Percentiles rank a stretch among this genome's conserved stretches.
Evolutionary conservation across 2,329 filamentous ascomycete genomes (phyloP).

Genomic region (Sporothrix globosa): DNA sequence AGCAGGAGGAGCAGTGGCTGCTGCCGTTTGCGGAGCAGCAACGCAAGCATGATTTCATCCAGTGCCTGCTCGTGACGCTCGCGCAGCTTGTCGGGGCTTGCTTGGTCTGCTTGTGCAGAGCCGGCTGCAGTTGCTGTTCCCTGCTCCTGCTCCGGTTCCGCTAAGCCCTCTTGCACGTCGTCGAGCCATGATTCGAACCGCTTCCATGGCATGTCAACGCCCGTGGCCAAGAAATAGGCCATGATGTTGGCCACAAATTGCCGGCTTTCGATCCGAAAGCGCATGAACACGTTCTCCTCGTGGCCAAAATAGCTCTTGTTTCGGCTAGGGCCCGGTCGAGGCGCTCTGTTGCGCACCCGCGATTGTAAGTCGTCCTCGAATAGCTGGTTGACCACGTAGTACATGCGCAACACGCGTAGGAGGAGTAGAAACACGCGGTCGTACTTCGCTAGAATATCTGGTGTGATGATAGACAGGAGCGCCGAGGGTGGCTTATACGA

Average conservation of each 20-base stretch:
- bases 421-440: conserved; percentile 82
- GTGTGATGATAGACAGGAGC: conserved; percentile 73
- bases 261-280: conserved; percentile 75
- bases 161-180: conserved; percentile 62
- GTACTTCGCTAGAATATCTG: conserved; percentile 72
- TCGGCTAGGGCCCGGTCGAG: background rate
- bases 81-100: conserved; percentile 67
- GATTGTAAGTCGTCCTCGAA: conserved; percentile 54
- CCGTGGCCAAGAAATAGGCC: conserved; percentile 79
- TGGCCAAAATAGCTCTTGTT: background rate
- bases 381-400: conserved; percentile 71
- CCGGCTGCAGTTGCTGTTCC: conserved; percentile 35
- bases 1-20: conserved; percentile 71
- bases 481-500: conserved; percentile 78
- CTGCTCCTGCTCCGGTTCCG: conserved; percentile 44
- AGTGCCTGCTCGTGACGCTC: conserved; percentile 72
- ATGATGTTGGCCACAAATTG: conserved; percentile 76
- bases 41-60: conserved; percentile 72
- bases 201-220: conserved; percentile 73
- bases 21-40: conserved; percentile 76
- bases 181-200: conserved; percentile 69
- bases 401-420: conserved; percentile 75
- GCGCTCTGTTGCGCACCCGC: background rate
- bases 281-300: conserved; percentile 42
- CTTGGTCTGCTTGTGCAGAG: conserved; percentile 40